A percentile compares a stretch with the other conserved stretches of the same genome.
phyloP scores from a whole-genome alignment of 805 yeast genomes.

The Pichia gijzeniarum region DNA sequence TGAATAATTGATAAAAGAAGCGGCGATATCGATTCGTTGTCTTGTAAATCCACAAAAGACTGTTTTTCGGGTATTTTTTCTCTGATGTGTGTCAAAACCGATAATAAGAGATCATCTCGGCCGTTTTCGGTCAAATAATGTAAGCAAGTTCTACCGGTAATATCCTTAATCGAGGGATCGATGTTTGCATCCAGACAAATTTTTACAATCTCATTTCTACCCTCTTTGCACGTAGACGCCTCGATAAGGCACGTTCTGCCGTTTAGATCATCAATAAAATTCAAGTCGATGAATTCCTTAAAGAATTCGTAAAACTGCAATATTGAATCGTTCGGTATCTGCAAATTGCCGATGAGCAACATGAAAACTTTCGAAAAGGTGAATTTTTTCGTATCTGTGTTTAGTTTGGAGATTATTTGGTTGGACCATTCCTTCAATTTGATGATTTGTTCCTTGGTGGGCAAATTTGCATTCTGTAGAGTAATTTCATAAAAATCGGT shows the following conservation, averaged over 20 bases:
- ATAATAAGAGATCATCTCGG: slow-evolving; percentile 35
- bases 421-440: slow-evolving; percentile 33
- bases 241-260: slow-evolving; percentile 76
- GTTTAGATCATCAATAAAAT: slow-evolving; percentile 63
- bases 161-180: slow-evolving; percentile 41
- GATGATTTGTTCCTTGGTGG: slow-evolving; percentile 28
- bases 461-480: slow-evolving; percentile 32
- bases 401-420: slow-evolving; percentile 40
- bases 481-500: slow-evolving; percentile 49
- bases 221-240: slow-evolving; percentile 32
- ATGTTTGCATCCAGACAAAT: slow-evolving; percentile 22
- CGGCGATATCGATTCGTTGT: slow-evolving; percentile 77
- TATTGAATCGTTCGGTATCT: slow-evolving; percentile 57
- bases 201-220: slow-evolving; percentile 23
- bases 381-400: slow-evolving; percentile 33
- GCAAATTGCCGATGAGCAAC: slow-evolving; percentile 56
- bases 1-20: slow-evolving; percentile 70
- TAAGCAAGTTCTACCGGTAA: slow-evolving; percentile 72
- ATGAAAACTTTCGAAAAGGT: slow-evolving; percentile 67
- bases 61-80: slow-evolving; percentile 2
- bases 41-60: slow-evolving; percentile 41
- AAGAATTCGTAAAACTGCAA: slow-evolving; percentile 43
- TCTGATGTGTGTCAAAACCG: slow-evolving; percentile 23
- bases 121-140: slow-evolving; percentile 77
- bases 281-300: slow-evolving; percentile 52